Base-by-base conservation (phyloP, 2,329 filamentous ascomycete genomes). In the Alternaria triticimaculans region DNA sequence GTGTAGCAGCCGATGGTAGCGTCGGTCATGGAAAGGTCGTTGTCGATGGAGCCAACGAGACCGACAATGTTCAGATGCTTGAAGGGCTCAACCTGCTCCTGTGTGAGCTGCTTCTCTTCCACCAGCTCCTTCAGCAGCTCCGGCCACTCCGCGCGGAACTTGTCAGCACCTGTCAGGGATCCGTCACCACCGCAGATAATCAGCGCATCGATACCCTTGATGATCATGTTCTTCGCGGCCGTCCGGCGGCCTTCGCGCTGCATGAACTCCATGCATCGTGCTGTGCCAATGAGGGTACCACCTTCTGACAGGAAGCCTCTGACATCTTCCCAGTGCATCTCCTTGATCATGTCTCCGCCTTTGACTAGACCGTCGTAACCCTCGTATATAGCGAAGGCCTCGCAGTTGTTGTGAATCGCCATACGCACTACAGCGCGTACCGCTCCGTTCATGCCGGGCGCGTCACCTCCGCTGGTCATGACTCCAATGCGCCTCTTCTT, bases 111-210 rank as follows among this genome's bases (percentile, higher is more conserved):
- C 57, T 89, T 89, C 3, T 82, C 92, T 54, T 87, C 78, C 37
- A 98, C 91, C 65, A 99, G 87, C 84, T 99, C 96, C 56, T 92
- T 85, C 63, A 99, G 81, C 68, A 99, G 86, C 46, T 91, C 89
- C 4, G 94, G 93, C 96, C 96, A 99, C 80, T 99, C 96, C 55
- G 88, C 85, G 67, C 96, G 89, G 84, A 99, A 98, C 76, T 89
- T 90, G 84, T 99, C 96, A 58, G 96, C 96, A 77, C 96, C 96
- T 11, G 96, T 99, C 76, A 99, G 87, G 69, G 74, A 76, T 67
- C 96, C 96, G 79, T 99, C 96, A 83, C 96, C 96, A 79, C 96
- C 96, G 80, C 95, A 98, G 78, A 99, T 96, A 74, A 99, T 91
- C 73, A 99, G 86, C 58, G 96, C 96, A 79, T 99, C 94, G 71